Percentiles rank a stretch among this genome's conserved stretches.
Evolutionary conservation across 768 basidiomycete genomes (phyloP).

Genomic region (Boletales sp.): DNA sequence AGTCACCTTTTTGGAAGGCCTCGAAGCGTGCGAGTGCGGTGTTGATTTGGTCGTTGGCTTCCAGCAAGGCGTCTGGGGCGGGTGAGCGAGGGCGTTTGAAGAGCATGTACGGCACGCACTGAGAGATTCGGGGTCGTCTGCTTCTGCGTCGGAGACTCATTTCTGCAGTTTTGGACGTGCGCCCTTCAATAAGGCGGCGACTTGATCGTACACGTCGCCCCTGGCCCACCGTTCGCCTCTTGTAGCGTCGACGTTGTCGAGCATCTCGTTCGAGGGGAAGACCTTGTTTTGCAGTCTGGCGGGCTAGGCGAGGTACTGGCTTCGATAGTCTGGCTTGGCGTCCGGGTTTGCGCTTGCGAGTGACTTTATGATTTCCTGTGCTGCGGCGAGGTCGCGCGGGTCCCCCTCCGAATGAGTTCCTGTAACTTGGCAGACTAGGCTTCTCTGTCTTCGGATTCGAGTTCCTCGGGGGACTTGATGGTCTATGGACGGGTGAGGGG

Average conservation of each 20-base stretch:
- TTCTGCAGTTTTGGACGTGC: slow-evolving; percentile 95
- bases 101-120: slow-evolving; percentile 43
- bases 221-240: slow-evolving; percentile 76
- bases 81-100: background rate
- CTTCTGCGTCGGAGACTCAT: slow-evolving; percentile 93
- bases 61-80: slow-evolving; percentile 75
- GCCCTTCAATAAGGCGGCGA: slow-evolving; percentile 71
- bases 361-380: slow-evolving; percentile 96
- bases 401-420: slow-evolving; percentile 93
- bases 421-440: slow-evolving; percentile 98
- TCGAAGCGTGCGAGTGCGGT: slow-evolving; percentile 87
- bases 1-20: slow-evolving; percentile 91
- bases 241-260: slow-evolving; percentile 80
- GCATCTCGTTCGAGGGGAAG: slow-evolving; percentile 93
- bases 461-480: slow-evolving; percentile 91
- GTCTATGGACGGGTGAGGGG: slow-evolving; percentile 44
- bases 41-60: slow-evolving; percentile 99
- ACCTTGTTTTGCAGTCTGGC: slow-evolving; percentile 95
- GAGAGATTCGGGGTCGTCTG: slow-evolving; percentile 85
- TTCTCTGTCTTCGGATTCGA: slow-evolving; percentile 91
- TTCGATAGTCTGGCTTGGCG: slow-evolving; percentile 88
- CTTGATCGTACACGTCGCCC: slow-evolving; percentile 97
- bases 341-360: slow-evolving; percentile 95
- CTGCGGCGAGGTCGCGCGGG: slow-evolving; percentile 89
- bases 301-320: slow-evolving; percentile 85